Evolutionary conservation across 2,329 filamentous ascomycete species (phyloP).

Genomic region (Cladosporium sp.): DNA sequence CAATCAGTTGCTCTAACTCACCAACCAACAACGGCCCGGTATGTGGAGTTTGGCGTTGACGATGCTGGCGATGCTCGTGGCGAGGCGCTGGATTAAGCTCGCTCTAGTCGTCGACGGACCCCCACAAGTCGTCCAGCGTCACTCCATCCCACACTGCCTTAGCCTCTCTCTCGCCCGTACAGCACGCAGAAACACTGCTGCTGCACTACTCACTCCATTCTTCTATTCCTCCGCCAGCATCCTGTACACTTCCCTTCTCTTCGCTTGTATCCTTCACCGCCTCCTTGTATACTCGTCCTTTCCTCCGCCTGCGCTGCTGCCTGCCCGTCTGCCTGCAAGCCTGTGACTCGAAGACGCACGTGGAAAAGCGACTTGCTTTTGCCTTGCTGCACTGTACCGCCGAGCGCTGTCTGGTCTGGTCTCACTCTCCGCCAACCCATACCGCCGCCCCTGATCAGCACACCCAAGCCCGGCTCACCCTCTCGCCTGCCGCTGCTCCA

Average conservation of each 20-base stretch:
- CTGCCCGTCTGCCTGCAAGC: background rate
- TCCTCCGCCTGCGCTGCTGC: background rate
- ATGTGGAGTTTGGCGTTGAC: background rate
- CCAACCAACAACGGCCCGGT: background rate
- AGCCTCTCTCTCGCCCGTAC: background rate
- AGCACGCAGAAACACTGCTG: background rate
- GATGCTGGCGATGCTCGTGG: background rate
- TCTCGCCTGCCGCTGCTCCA: background rate
- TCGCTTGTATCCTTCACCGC: slow-evolving; percentile 4
- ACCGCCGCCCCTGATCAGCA: slow-evolving; percentile 16
- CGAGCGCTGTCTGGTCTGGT: slow-evolving; percentile 2
- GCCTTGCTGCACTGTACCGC: background rate
- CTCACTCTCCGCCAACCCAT: slow-evolving; percentile 15
- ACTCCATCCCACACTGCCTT: background rate
- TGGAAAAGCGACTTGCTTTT: slow-evolving; percentile 13
- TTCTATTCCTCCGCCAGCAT: slow-evolving; percentile 5
- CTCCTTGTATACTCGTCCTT: background rate
- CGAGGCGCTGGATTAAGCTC: background rate
- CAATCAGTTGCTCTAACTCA: background rate
- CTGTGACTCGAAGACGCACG: slow-evolving; percentile 11
- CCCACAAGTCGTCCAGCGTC: slow-evolving; percentile 1
- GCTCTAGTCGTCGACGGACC: background rate
- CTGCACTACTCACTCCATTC: too few species aligned
- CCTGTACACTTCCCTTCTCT: background rate
- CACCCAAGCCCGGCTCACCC: slow-evolving; percentile 4